Evolutionary conservation across 306 rosid species (phyloP), one percentile per base, ranked within the genome.

Genomic region (Hylodesmum podocarpum): DNA sequence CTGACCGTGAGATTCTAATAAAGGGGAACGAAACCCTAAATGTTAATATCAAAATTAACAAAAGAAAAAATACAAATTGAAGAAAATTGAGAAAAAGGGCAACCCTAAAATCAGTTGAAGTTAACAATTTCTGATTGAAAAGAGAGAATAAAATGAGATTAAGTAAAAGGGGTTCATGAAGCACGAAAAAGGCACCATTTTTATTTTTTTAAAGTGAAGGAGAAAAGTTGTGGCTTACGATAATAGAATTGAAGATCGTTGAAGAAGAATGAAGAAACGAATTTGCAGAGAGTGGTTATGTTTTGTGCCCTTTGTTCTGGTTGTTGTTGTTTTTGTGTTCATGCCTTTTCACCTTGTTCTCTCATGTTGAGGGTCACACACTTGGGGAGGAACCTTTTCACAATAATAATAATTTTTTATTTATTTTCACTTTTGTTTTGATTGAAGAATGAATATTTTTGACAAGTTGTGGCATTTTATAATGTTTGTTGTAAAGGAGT

Each of bases 21-120:
- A 66, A 28, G 13, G 12, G 16, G 13, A 59, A 75, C 18, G 28
- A 70, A 82, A 82, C 85, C 86, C 86, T 82, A 78, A 57, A 57
- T 55, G 5, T 72, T 8, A 44, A 77, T 21, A 33, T 28, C 8
- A 8, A 13, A 3, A 36, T 27, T 13, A 5, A 9, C 16, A 47
- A 19, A 22, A 12, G 28, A 11, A 64, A 64, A 36, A 63, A 41
- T 1, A 21, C 40, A 18, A 46, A 19, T 1, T 1, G 1, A 40
- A 14, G 8, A 44, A 67, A 57, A 27, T 46, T 4, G 6, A 10
- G n/a, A n/a, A 75, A 59, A 27, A 16, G 70, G 64, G 54, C 8
- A 70, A 65, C 82, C 70, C 66, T 64, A 77, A 22, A 75, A 82
- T 40, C 28, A 70, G 77, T 11, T 31, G 4, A 46, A 70, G 78